Conservation (phyloP, 805 yeast genomes). For the Kodamaea neixiangensis region DNA sequence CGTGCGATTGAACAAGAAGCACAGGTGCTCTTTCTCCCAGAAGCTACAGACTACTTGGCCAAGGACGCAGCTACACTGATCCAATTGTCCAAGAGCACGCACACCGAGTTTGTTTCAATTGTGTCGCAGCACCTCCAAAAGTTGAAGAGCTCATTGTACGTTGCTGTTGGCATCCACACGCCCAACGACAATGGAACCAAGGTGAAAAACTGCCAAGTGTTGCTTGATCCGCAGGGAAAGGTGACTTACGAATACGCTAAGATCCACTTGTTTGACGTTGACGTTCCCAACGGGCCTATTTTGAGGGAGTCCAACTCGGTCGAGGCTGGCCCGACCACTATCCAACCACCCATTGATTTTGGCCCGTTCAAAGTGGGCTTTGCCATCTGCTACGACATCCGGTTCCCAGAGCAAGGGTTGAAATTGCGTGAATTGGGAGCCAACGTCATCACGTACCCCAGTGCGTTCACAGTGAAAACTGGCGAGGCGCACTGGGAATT, state of each 20-base stretch:
- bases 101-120: slow-evolving; percentile 40
- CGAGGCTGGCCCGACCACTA: slow-evolving; percentile 66
- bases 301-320: slow-evolving; percentile 77
- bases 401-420: slow-evolving; percentile 81
- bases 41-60: slow-evolving; percentile 89
- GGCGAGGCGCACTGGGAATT: slow-evolving; percentile 90
- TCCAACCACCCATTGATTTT: slow-evolving; percentile 58
- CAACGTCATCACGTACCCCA: slow-evolving; percentile 75
- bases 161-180: slow-evolving; percentile 88
- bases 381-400: slow-evolving; percentile 81
- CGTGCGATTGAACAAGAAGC: slow-evolving; percentile 64
- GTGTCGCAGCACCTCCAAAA: slow-evolving; percentile 49
- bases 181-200: slow-evolving; percentile 47
- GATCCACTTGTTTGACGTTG: slow-evolving; percentile 87
- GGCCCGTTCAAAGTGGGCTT: slow-evolving; percentile 53
- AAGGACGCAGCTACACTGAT: slow-evolving; percentile 66
- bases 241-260: slow-evolving; percentile 75
- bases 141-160: slow-evolving; percentile 52
- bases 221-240: slow-evolving; percentile 66
- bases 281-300: slow-evolving; percentile 78
- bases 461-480: slow-evolving; percentile 90
- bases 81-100: slow-evolving; percentile 49
- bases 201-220: slow-evolving; percentile 71
- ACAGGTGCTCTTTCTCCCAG: slow-evolving; percentile 80
- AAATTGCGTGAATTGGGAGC: slow-evolving; percentile 70